Evolutionary conservation across 2,329 filamentous ascomycete species (phyloP), one percentile per base, ranked within the genome.

Genomic region (Monascus ruber): DNA sequence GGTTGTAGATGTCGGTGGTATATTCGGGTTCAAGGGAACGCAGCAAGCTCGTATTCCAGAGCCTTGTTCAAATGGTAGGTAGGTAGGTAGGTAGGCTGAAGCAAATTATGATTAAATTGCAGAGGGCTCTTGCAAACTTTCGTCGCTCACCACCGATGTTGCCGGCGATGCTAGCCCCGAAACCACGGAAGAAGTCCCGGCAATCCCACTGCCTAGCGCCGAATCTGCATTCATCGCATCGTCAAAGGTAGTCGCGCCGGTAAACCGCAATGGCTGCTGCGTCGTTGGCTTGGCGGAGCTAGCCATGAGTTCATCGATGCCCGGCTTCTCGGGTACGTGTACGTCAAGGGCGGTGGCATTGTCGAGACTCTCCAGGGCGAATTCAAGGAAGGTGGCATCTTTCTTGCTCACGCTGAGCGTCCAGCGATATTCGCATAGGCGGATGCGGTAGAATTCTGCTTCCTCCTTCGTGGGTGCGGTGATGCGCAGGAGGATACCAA

Each of bases 381-480:
- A 85, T 46, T 60, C 43, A 45, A 66, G 51, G 47, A 66, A 66
- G 37, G 58, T 65, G 7, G 74, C 75, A 35, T 83, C 79, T 58
- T 86, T 85, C 34, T 78, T 81, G 61, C 82, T 88, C 35, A 96
- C 88, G 6, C 82, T 83, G 40, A 96, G 70, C 6, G 89, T 95
- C 89, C 89, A 98, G 36, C 86, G 77, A 57, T 95, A 96, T 64
- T 98, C 89, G 43, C 79, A 81, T 24, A 96, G 65, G 1, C 89
- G 73, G 8, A 84, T 75, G 31, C 85, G 79, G 63, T 96, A 98
- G 73, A 94, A 96, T 27, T 91, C 85, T 0, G 85, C 85, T 61
- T 96, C 89, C 57, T 95, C 87, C 36, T 79, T 74, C 0, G 84
- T 86, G 0, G 86, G 86, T 0, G 85, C 85, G 0, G 88, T 94